phyloP scores from a whole-genome alignment of 2,329 filamentous ascomycete species.

The Neospermospora avenae region DNA sequence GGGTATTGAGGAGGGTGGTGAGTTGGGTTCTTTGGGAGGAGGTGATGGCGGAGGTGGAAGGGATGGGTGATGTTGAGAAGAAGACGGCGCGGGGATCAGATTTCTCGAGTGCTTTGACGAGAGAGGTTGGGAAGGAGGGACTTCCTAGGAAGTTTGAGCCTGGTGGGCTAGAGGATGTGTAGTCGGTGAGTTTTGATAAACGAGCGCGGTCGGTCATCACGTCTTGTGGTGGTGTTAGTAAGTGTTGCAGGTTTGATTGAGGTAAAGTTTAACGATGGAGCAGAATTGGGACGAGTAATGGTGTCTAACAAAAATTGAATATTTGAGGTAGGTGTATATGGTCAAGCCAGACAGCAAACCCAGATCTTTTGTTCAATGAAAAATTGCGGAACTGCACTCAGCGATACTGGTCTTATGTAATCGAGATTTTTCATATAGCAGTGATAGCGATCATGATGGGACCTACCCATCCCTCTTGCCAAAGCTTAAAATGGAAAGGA shows the following conservation, averaged over 20 bases:
- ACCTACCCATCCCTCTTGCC: too few species aligned
- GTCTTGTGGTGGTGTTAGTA: conserved; percentile 22
- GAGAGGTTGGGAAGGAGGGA: conserved; percentile 67
- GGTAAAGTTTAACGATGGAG: neutral
- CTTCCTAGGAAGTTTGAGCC: conserved; percentile 71
- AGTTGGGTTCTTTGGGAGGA: conserved; percentile 43
- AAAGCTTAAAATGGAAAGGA: too few species aligned
- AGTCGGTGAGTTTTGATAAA: conserved; percentile 62
- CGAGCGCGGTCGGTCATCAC: conserved; percentile 77
- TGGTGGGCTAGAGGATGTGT: conserved; percentile 45
- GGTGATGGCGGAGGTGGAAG: conserved; percentile 24
- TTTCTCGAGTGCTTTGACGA: conserved; percentile 60
- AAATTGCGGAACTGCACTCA: too few species aligned
- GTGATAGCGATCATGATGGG: too few species aligned
- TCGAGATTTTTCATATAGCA: too few species aligned
- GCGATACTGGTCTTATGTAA: too few species aligned
- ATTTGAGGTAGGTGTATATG: too few species aligned
- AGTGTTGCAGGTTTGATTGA: neutral
- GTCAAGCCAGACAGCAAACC: too few species aligned
- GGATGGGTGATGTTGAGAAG: conserved; percentile 41
- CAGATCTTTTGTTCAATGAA: too few species aligned
- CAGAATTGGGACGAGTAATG: neutral
- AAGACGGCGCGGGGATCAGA: conserved; percentile 78
- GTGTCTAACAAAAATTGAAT: too few species aligned
- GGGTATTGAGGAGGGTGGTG: conserved; percentile 44